Evolutionary conservation across 306 rosid species (phyloP).

Genomic region (Quercus mongolica): DNA sequence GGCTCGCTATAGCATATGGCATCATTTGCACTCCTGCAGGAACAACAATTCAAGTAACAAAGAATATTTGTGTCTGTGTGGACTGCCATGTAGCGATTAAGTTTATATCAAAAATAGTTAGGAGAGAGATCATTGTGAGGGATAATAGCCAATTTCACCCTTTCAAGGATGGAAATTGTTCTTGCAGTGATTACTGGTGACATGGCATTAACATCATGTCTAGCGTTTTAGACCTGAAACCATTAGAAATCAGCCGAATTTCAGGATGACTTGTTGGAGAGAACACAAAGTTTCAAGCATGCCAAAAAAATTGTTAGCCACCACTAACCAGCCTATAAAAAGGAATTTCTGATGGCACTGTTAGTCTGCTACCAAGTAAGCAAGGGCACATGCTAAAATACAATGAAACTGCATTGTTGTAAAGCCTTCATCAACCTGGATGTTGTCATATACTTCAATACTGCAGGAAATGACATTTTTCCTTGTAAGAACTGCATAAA

Average conservation of each 20-base stretch:
- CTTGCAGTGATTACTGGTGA: constrained; percentile 75
- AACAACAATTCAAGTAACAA: constrained; percentile 61
- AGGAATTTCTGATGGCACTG: background rate
- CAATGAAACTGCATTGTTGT: background rate
- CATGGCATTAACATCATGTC: background rate
- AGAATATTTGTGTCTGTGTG: constrained; percentile 28
- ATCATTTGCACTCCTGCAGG: constrained; percentile 77
- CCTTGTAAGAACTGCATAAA: background rate
- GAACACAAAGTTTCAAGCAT: background rate
- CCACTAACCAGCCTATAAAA: background rate
- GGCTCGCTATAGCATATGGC: constrained; percentile 84
- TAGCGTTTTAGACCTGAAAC: background rate
- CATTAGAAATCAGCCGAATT: background rate
- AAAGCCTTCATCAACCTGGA: background rate
- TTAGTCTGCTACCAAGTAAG: background rate
- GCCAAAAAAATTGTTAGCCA: background rate
- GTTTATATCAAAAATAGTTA: constrained; percentile 61
- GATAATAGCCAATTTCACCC: constrained; percentile 89
- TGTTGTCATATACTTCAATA: background rate
- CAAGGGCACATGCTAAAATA: background rate
- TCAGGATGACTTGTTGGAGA: background rate
- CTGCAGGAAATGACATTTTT: background rate
- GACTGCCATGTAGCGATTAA: constrained; percentile 79
- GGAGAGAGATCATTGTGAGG: constrained; percentile 79
- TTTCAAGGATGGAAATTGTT: constrained; percentile 59